Evolutionary conservation across 257 asterid species (phyloP).

Genomic region (Primulina eburnea): DNA sequence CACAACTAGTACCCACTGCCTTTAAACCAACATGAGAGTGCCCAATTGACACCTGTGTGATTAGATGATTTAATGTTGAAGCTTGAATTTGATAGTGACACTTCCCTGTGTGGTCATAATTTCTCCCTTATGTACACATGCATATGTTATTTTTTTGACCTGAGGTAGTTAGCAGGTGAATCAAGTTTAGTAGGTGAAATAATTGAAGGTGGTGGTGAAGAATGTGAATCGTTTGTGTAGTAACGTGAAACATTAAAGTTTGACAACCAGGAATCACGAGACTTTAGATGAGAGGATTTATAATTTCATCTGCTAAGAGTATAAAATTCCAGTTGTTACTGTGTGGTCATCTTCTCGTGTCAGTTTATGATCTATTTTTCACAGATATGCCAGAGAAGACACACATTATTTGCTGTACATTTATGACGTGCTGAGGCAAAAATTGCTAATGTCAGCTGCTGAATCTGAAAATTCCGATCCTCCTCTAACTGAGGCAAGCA

Average conservation of each 20-base stretch:
- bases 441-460: constrained; percentile 45
- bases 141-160: neutral
- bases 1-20: neutral
- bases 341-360: constrained; percentile 3
- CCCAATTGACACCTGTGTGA: neutral
- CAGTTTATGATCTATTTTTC: constrained; percentile 23
- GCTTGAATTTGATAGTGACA: constrained; percentile 9
- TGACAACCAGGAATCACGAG: neutral
- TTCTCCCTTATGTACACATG: neutral
- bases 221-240: constrained; percentile 1
- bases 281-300: neutral
- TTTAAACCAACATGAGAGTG: neutral
- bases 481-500: constrained; percentile 74
- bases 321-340: constrained; percentile 16
- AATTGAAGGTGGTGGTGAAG: neutral
- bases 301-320: constrained; percentile 6
- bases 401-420: constrained; percentile 91
- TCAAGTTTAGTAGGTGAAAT: neutral
- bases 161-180: neutral
- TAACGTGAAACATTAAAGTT: neutral
- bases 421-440: constrained; percentile 72
- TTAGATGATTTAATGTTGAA: constrained; percentile 3
- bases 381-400: constrained; percentile 96
- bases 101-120: neutral
- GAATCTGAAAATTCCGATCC: constrained; percentile 61